Percentiles rank a stretch among this genome's conserved stretches.
Conservation (phyloP, 768 basidiomycete genomes). For the Hebeloma cylindrosporum region DNA sequence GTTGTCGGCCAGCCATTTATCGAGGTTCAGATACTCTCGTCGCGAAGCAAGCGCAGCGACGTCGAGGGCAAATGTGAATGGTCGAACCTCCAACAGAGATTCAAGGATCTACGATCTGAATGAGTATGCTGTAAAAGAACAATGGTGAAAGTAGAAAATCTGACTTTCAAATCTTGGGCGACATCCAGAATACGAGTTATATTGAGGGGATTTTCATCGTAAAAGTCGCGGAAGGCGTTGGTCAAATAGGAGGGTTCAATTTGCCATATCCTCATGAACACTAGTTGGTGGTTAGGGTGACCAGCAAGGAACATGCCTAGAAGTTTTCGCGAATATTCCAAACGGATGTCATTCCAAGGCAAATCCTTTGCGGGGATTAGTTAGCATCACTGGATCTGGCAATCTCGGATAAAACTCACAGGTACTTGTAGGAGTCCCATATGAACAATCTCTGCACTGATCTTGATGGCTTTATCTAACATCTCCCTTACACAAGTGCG, state of each 20-base stretch:
- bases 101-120: slow-evolving; percentile 72
- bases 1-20: slow-evolving; percentile 94
- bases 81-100: slow-evolving; percentile 85
- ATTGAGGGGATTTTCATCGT: slow-evolving; percentile 88
- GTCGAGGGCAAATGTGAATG: slow-evolving; percentile 89
- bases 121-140: not conserved
- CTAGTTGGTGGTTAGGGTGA: slow-evolving; percentile 93
- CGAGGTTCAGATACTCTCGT: slow-evolving; percentile 90
- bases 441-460: slow-evolving; percentile 91
- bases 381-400: too few species aligned
- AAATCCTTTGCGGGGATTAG: too few species aligned
- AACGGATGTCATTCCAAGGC: slow-evolving; percentile 83
- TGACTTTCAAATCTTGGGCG: slow-evolving; percentile 93
- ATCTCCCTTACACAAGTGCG: slow-evolving; percentile 81
- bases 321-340: slow-evolving; percentile 84
- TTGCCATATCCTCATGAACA: slow-evolving; percentile 96
- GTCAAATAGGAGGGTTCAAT: slow-evolving; percentile 85
- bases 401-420: slow-evolving; percentile 51
- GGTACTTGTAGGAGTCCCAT: slow-evolving; percentile 91
- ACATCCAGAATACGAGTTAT: slow-evolving; percentile 94
- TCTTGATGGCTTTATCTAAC: slow-evolving; percentile 91
- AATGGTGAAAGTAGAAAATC: slow-evolving; percentile 21
- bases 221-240: slow-evolving; percentile 87
- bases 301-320: slow-evolving; percentile 89
- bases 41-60: slow-evolving; percentile 92